Evolutionary conservation across 768 basidiomycete species (phyloP).

Genomic region (Lentinus tigrinus): DNA sequence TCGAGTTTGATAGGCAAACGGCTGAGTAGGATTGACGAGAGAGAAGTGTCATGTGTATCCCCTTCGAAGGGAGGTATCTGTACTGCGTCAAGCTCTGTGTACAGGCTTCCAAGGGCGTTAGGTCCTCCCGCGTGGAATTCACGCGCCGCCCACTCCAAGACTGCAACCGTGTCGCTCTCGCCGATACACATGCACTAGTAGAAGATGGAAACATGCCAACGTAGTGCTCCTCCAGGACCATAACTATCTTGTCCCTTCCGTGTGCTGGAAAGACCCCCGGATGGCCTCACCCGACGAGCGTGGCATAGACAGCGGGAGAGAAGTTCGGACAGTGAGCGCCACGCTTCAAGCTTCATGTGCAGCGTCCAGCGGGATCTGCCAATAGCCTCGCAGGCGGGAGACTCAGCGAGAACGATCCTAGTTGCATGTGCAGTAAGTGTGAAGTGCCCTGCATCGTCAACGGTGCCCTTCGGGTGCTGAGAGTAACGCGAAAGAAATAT

Average conservation of each 20-base stretch:
- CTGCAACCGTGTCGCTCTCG: background rate
- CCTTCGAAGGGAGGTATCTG: too few species aligned
- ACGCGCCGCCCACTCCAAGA: slow-evolving; percentile 1
- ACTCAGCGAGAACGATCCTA: background rate
- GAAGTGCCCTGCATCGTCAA: slow-evolving; percentile 7
- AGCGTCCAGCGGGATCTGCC: background rate
- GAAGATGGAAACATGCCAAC: slow-evolving; percentile 3
- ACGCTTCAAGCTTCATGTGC: background rate
- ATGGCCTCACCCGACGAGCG: slow-evolving; percentile 2
- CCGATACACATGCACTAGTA: background rate
- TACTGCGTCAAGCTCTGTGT: background rate
- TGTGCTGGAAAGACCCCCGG: background rate
- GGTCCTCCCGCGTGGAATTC: background rate
- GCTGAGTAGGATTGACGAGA: too few species aligned
- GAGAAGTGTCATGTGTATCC: too few species aligned
- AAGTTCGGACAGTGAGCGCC: background rate
- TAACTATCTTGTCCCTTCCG: background rate
- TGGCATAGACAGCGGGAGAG: background rate
- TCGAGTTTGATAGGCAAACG: too few species aligned
- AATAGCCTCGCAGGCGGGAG: background rate
- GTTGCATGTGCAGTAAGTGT: slow-evolving; percentile 2
- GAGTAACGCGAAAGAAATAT: slow-evolving; percentile 14
- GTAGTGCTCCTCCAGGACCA: slow-evolving; percentile 1
- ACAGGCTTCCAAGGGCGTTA: background rate
- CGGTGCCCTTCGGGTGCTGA: slow-evolving; percentile 1